A percentile compares a stretch with the other conserved stretches of the same genome.
phyloP scores from a whole-genome alignment of 2,329 filamentous ascomycete species.

The Talaromyces rugulosus region DNA sequence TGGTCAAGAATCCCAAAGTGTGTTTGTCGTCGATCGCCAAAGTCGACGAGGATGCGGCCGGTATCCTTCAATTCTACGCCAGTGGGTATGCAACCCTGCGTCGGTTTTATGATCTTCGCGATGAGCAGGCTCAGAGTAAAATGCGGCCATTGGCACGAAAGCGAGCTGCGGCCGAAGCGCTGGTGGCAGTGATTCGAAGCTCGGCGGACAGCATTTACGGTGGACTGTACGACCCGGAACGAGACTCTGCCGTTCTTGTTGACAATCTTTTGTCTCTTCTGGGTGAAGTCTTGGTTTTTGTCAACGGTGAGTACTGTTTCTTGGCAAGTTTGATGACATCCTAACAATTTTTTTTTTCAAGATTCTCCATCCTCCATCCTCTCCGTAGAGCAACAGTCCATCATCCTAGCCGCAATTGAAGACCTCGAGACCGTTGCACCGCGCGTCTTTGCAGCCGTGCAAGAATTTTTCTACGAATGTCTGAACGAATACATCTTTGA shows the following conservation, averaged over 20 bases:
- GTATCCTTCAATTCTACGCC: constrained; percentile 77
- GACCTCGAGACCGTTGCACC: constrained; percentile 72
- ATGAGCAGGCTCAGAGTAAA: constrained; percentile 53
- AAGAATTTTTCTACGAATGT: constrained; percentile 73
- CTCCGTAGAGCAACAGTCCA: constrained; percentile 67
- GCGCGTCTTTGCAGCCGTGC: constrained; percentile 68
- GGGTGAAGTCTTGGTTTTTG: constrained; percentile 75
- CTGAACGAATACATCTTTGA: constrained; percentile 58
- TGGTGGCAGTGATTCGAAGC: constrained; percentile 79
- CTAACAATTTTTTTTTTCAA: constrained; percentile 17
- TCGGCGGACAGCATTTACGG: constrained; percentile 88
- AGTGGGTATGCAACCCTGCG: constrained; percentile 90
- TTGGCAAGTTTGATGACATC: background rate
- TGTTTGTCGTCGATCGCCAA: constrained; percentile 68
- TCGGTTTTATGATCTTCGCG: constrained; percentile 84
- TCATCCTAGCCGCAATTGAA: constrained; percentile 71
- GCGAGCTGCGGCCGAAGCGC: constrained; percentile 65
- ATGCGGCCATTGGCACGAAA: constrained; percentile 57
- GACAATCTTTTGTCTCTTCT: constrained; percentile 81
- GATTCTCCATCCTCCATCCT: constrained; percentile 57
- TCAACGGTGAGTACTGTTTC: constrained; percentile 51
- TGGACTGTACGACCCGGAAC: constrained; percentile 75
- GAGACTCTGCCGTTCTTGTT: constrained; percentile 79
- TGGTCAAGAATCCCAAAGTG: constrained; percentile 68
- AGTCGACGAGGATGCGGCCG: constrained; percentile 74